Percentiles rank a stretch among this genome's conserved stretches.
Evolutionary conservation across 1,139 yeast genomes (phyloP).

Genomic region (Wickerhamiella infanticola): DNA sequence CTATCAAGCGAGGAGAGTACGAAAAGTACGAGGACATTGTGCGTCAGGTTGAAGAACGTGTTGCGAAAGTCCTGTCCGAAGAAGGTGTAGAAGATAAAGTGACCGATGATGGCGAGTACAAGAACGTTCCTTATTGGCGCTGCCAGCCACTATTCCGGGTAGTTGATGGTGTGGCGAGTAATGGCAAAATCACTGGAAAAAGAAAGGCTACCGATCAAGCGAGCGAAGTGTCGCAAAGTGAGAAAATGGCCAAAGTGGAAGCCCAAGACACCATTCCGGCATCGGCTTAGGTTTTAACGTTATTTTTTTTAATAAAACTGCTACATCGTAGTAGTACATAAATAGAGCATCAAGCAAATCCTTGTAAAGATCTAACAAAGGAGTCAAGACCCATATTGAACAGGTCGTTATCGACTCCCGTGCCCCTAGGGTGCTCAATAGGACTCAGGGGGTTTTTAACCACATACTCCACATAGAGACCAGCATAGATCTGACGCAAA

Average conservation of each 20-base stretch:
- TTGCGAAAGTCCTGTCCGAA: constrained; percentile 37
- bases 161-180: constrained; percentile 44
- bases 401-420: constrained; percentile 26
- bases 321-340: background rate
- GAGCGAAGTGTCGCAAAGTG: background rate
- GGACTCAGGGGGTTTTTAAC: constrained; percentile 39
- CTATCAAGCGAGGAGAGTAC: constrained; percentile 29
- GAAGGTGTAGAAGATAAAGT: constrained; percentile 31
- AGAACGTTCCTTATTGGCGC: constrained; percentile 88
- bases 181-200: constrained; percentile 13
- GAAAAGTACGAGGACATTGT: constrained; percentile 59
- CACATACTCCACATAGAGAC: constrained; percentile 51
- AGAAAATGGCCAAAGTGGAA: background rate
- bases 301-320: background rate
- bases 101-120: constrained; percentile 70
- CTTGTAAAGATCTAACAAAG: constrained; percentile 24
- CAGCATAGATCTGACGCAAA: constrained; percentile 51
- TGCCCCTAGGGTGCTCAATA: constrained; percentile 23
- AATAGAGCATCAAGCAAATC: constrained; percentile 13
- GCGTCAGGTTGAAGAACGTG: constrained; percentile 47
- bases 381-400: constrained; percentile 27
- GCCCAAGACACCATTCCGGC: background rate
- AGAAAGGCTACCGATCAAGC: constrained; percentile 2
- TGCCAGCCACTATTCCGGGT: constrained; percentile 90
- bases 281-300: background rate